phyloP scores from a whole-genome alignment of 2,329 filamentous ascomycete species.

The Epicoccum nigrum region DNA sequence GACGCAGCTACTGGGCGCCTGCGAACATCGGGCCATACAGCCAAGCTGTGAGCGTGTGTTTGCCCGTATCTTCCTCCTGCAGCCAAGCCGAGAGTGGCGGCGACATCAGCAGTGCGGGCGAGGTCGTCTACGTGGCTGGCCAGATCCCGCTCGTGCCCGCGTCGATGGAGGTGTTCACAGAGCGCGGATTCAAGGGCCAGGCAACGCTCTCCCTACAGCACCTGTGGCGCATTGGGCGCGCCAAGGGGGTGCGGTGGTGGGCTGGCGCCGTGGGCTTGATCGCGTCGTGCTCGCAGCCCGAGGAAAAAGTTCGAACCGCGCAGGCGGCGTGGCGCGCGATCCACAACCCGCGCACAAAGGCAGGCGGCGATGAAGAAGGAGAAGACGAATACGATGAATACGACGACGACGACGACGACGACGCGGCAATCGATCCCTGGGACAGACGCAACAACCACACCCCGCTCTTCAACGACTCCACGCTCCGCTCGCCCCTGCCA shows the following conservation, averaged over 20 bases:
- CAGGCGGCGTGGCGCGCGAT: constrained; percentile 54
- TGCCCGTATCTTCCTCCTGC: too few relatives aligned
- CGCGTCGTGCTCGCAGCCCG: constrained; percentile 9
- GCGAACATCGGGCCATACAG: constrained; percentile 98
- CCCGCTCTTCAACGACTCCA: constrained; percentile 28
- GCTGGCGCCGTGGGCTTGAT: constrained; percentile 68
- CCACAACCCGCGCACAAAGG: constrained; percentile 10
- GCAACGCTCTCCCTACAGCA: constrained; percentile 82
- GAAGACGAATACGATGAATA: too few relatives aligned
- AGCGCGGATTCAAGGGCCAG: constrained; percentile 60
- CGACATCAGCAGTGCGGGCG: background rate
- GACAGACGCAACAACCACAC: constrained; percentile 65
- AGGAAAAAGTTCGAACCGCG: constrained; percentile 43
- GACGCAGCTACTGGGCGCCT: constrained; percentile 93
- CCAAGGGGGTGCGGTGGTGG: constrained; percentile 77
- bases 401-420: constrained; percentile 54
- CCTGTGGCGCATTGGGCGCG: constrained; percentile 79
- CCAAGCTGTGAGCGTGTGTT: constrained; percentile 72
- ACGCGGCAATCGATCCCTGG: constrained; percentile 68
- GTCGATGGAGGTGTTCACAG: constrained; percentile 68
- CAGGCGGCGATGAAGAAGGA: too few relatives aligned
- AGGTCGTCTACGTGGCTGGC: constrained; percentile 74
- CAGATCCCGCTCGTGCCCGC: constrained; percentile 88
- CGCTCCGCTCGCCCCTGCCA: constrained; percentile 52
- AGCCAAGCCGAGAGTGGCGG: too few relatives aligned